Evolutionary conservation across 192 early-diverging fungal species (phyloP).

Genomic region (Geranomyces variabilis): DNA sequence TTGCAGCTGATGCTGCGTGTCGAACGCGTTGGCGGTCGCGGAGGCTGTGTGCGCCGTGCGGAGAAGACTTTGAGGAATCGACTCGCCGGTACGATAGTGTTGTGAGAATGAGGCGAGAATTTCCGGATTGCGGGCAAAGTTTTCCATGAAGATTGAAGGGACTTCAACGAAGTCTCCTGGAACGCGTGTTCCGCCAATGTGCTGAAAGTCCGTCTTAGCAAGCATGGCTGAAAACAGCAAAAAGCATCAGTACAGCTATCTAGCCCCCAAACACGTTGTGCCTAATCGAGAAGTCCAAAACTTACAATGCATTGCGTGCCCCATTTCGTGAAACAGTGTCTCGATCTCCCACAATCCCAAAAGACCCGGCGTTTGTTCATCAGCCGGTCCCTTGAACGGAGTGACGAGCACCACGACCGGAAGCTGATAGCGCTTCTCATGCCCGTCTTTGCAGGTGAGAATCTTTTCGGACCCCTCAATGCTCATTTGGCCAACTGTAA

Average conservation of each 20-base stretch:
- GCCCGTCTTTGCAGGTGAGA: slow-evolving; percentile 29
- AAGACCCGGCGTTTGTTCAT: slow-evolving; percentile 54
- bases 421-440: slow-evolving; percentile 39
- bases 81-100: slow-evolving; percentile 71
- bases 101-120: slow-evolving; percentile 76
- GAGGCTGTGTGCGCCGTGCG: slow-evolving; percentile 4
- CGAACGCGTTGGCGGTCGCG: slow-evolving; percentile 59
- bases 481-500: background rate
- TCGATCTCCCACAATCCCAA: slow-evolving; percentile 85
- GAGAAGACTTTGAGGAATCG: slow-evolving; percentile 50
- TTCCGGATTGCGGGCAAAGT: slow-evolving; percentile 76
- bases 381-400: slow-evolving; percentile 36
- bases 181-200: slow-evolving; percentile 93
- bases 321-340: slow-evolving; percentile 99
- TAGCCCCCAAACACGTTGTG: background rate
- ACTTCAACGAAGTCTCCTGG: slow-evolving; percentile 97
- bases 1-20: slow-evolving; percentile 84
- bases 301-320: slow-evolving; percentile 93
- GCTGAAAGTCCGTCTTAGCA: slow-evolving; percentile 92
- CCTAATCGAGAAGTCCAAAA: background rate
- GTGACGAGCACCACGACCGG: slow-evolving; percentile 60
- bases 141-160: slow-evolving; percentile 94
- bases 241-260: background rate
- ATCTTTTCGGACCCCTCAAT: slow-evolving; percentile 32
- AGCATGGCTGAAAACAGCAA: slow-evolving; percentile 69